phyloP scores from a whole-genome alignment of 106 monocot genomes.

The Gastrodia elata region DNA sequence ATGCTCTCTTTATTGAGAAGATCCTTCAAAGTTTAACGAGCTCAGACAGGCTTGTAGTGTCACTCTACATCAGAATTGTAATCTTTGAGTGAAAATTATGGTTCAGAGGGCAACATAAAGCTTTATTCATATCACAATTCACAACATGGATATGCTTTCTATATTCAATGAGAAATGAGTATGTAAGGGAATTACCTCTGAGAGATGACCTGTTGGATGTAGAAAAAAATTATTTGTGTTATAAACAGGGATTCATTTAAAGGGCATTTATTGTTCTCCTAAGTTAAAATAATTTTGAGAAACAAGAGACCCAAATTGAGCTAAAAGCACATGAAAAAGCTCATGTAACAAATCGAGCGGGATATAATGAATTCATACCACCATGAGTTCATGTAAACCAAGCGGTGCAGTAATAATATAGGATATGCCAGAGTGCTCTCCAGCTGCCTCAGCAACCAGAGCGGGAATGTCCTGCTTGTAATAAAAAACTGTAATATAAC shows the following conservation, averaged over 20 bases:
- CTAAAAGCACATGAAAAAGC: background rate
- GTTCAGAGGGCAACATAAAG: background rate
- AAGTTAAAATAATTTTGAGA: background rate
- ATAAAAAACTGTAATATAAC: constrained; percentile 1
- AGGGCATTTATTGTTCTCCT: background rate
- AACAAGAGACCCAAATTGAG: background rate
- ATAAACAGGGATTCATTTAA: background rate
- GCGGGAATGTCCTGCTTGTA: constrained; percentile 68
- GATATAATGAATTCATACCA: constrained; percentile 35
- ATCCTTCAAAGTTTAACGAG: no score
- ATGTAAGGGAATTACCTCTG: background rate
- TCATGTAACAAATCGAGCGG: background rate
- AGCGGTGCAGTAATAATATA: constrained; percentile 83
- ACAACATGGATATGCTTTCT: background rate
- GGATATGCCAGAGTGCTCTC: constrained; percentile 58
- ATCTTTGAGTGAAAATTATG: no score
- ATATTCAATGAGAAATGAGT: background rate
- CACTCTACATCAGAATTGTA: no score
- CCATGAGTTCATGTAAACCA: constrained; percentile 84
- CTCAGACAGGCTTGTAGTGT: no score
- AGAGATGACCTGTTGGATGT: background rate
- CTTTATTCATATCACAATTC: no score
- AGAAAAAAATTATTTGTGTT: background rate
- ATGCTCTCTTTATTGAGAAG: no score
- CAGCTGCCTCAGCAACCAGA: constrained; percentile 71